Conservation (phyloP, 129 eudicot genomes). For the Tanacetum coccineum region DNA sequence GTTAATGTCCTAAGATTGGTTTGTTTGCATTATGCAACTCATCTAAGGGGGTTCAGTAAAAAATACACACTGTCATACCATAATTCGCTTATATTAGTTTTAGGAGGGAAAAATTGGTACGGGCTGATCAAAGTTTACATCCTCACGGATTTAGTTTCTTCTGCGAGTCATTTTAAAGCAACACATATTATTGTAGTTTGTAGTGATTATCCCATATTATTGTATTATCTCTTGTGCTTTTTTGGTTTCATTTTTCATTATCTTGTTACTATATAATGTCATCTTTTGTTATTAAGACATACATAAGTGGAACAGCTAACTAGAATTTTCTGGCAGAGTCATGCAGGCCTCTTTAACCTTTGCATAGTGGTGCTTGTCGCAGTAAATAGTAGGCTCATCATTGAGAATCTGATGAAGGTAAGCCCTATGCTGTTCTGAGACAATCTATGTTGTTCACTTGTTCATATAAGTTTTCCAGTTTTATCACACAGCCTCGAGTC, state of each 20-base stretch:
- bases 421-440: constrained; percentile 18
- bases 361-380: constrained; percentile 98
- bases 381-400: constrained; percentile 89
- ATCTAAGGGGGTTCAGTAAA: not conserved
- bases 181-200: not conserved
- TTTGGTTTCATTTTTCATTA: constrained; percentile 2
- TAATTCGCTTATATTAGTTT: not conserved
- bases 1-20: not conserved
- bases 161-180: not conserved
- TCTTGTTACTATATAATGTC: constrained; percentile 14
- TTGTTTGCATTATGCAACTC: not conserved
- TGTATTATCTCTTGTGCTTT: not conserved
- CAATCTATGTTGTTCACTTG: not conserved
- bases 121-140: not conserved
- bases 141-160: not conserved
- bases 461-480: constrained; percentile 6
- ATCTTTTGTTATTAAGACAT: constrained; percentile 16
- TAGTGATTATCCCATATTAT: not conserved
- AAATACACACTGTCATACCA: not conserved
- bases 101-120: not conserved
- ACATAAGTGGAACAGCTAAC: constrained; percentile 13
- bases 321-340: constrained; percentile 57
- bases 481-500: not conserved
- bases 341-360: constrained; percentile 95
- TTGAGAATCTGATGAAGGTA: constrained; percentile 97